Conservation (phyloP, 169 alveolate genomes). For the Blepharisma undulans region DNA sequence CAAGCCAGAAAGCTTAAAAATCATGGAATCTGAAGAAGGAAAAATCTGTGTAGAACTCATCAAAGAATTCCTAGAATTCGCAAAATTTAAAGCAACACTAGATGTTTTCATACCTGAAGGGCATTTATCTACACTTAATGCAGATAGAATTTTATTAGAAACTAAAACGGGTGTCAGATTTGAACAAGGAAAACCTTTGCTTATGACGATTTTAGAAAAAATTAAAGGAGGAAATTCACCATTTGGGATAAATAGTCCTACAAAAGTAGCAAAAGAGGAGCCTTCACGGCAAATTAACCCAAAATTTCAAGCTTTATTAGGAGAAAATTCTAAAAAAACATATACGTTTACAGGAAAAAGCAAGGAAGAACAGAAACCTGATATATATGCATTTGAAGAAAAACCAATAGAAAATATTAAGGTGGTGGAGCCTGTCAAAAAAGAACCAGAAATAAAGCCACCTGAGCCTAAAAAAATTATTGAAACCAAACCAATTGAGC, state of each 20-base stretch:
- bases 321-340: neutral
- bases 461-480: neutral
- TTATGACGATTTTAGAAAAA: neutral
- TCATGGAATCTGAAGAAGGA: constrained; percentile 46
- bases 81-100: constrained; percentile 52
- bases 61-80: constrained; percentile 53
- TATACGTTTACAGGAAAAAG: neutral
- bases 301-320: neutral
- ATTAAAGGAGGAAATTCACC: neutral
- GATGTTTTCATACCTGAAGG: constrained; percentile 54
- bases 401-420: neutral
- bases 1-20: constrained; percentile 27
- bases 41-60: constrained; percentile 59
- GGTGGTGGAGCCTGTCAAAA: neutral
- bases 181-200: neutral
- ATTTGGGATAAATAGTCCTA: neutral
- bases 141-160: neutral
- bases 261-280: neutral
- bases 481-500: neutral
- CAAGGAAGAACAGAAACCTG: neutral
- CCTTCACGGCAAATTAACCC: neutral
- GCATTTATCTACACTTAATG: constrained; percentile 5
- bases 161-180: neutral
- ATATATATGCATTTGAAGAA: neutral
- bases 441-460: neutral